Evolutionary conservation across 352 stramenopile genomes (phyloP).

Genomic region (Plasmopara halstedii): DNA sequence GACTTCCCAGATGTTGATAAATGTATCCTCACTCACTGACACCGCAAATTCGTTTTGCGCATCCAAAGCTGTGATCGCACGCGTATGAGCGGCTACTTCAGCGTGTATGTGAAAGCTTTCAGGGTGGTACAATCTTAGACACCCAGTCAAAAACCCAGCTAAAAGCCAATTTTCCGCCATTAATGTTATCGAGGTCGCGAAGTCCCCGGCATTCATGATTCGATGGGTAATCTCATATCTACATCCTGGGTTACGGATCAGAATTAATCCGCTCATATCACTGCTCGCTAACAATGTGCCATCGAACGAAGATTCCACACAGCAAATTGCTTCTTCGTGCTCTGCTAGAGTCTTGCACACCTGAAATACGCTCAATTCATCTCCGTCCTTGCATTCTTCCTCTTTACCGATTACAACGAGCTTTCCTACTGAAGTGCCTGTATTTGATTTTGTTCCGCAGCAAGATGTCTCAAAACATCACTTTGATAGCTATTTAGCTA

Average conservation of each 20-base stretch:
- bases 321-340: conserved; percentile 50
- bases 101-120: conserved; percentile 42
- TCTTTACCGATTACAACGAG: conserved; percentile 54
- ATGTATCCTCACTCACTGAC: conserved; percentile 70
- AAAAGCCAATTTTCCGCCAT: conserved; percentile 47
- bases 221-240: conserved; percentile 59
- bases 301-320: conserved; percentile 37
- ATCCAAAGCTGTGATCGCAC: conserved; percentile 59
- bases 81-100: conserved; percentile 62
- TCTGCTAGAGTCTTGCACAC: conserved; percentile 48
- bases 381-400: conserved; percentile 35
- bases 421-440: conserved; percentile 52
- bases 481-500: not conserved
- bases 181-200: conserved; percentile 47
- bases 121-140: conserved; percentile 47
- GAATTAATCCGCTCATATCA: conserved; percentile 50
- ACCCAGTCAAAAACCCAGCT: conserved; percentile 48
- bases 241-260: conserved; percentile 44
- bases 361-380: conserved; percentile 45
- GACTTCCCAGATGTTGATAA: conserved; percentile 71
- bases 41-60: conserved; percentile 38
- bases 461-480: too few species aligned
- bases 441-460: not conserved
- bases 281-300: conserved; percentile 41
- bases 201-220: conserved; percentile 35